Percentiles rank a stretch among this genome's conserved stretches.
These are phyloP conservation scores for Echites panduratus DNA, from an alignment of 257 asterid species.

Conservation along the genomic window DNA sequence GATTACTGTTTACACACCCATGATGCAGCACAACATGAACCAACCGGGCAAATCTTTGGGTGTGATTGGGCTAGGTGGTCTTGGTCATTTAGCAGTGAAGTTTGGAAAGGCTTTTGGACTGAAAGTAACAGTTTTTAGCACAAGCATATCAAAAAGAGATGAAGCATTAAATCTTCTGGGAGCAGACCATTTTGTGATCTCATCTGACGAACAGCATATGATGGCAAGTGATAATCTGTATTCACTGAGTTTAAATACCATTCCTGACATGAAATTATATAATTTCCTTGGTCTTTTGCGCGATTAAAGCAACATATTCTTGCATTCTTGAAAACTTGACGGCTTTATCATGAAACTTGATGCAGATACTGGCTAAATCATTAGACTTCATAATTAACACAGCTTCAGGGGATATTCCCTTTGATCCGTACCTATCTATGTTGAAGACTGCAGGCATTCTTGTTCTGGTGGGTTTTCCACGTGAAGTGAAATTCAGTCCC, in stretches of 20 bases:
- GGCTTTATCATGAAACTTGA: constrained; percentile 15
- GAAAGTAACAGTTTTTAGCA: constrained; percentile 84
- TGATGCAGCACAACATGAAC: constrained; percentile 77
- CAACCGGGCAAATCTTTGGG: constrained; percentile 87
- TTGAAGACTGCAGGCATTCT: constrained; percentile 74
- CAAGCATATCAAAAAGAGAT: constrained; percentile 66
- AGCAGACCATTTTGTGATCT: constrained; percentile 73
- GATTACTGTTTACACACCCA: constrained; percentile 82
- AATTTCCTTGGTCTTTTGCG: neutral
- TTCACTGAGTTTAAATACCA: neutral
- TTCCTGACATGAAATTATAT: neutral
- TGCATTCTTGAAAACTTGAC: neutral
- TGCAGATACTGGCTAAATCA: constrained; percentile 57
- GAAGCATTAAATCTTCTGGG: constrained; percentile 70
- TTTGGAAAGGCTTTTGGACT: constrained; percentile 93
- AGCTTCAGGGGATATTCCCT: constrained; percentile 60
- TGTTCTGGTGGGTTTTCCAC: constrained; percentile 73
- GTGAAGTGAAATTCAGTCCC: constrained; percentile 62
- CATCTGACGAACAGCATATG: constrained; percentile 73
- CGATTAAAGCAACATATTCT: neutral
- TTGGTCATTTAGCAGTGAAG: constrained; percentile 94
- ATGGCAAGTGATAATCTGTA: constrained; percentile 28
- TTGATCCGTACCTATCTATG: constrained; percentile 56
- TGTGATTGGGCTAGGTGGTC: constrained; percentile 89
- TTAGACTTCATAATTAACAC: constrained; percentile 78